Conservation (phyloP, 495 filamentous ascomycete species). For the Aspergillus homomorphus region DNA sequence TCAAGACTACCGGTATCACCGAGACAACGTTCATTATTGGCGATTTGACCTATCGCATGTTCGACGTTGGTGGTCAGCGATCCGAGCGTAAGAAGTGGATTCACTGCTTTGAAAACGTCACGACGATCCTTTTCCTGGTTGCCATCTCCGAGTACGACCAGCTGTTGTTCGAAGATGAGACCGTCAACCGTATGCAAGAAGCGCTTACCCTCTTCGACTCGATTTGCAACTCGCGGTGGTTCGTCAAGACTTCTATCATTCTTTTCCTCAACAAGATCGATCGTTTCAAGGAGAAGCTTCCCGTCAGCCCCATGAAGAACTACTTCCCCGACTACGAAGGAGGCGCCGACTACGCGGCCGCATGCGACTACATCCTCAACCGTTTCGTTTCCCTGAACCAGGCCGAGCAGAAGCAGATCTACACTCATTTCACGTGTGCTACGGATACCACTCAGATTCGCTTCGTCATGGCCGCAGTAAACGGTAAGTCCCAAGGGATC, state of each 20-base stretch:
- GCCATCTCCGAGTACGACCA: conserved; percentile 99
- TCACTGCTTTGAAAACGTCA: conserved; percentile 99
- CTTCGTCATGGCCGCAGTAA: conserved; percentile 99
- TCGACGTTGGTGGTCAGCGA: conserved; percentile 97
- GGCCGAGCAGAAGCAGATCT: conserved; percentile 98
- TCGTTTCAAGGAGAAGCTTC: conserved; percentile 98
- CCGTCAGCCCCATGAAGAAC: conserved; percentile 99
- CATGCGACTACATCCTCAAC: conserved; percentile 96
- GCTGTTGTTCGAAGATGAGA: conserved; percentile 87
- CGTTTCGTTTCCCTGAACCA: conserved; percentile 96
- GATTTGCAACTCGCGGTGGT: conserved; percentile 99
- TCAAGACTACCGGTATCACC: conserved; percentile 99
- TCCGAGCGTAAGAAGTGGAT: conserved; percentile 99
- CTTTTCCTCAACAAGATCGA: conserved; percentile 99
- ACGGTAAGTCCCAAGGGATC: conserved; percentile 62
- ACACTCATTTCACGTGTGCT: conserved; percentile 98
- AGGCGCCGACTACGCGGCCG: conserved; percentile 86
- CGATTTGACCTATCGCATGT: conserved; percentile 98
- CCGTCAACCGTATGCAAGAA: conserved; percentile 97
- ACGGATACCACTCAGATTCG: conserved; percentile 98
- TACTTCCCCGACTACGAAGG: conserved; percentile 99
- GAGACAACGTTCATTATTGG: conserved; percentile 99
- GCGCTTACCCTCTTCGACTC: conserved; percentile 97
- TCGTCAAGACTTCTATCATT: conserved; percentile 99
- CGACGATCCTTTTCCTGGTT: conserved; percentile 95